Percentiles rank a stretch among this genome's conserved stretches.
Evolutionary conservation across 2,329 filamentous ascomycete genomes (phyloP).

Genomic region (Metarhizium robertsii): DNA sequence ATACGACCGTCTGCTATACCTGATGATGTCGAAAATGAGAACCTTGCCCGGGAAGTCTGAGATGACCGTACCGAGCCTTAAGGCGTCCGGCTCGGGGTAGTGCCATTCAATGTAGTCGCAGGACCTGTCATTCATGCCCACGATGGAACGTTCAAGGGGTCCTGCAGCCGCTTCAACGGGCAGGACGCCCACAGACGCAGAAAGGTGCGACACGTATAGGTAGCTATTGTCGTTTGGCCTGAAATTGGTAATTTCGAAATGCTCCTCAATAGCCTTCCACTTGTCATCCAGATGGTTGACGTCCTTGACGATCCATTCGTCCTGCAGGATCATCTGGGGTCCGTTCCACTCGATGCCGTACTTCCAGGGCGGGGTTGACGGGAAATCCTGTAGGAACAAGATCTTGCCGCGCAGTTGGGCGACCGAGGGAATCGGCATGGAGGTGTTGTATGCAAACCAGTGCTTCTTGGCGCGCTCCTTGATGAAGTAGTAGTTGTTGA

Average conservation of each 20-base stretch:
- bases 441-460: conserved; percentile 24
- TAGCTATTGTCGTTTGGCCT: conserved; percentile 22
- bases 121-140: conserved; percentile 41
- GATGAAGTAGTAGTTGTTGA: conserved; percentile 24
- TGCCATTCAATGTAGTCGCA: conserved; percentile 31
- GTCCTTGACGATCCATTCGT: conserved; percentile 35
- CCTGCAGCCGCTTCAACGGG: conserved; percentile 42
- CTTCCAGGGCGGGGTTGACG: not conserved
- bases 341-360: conserved; percentile 38
- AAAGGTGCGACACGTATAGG: conserved; percentile 37
- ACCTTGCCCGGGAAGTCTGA: conserved; percentile 35
- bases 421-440: conserved; percentile 30
- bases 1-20: no score
- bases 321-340: conserved; percentile 35
- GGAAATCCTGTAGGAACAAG: conserved; percentile 36
- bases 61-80: conserved; percentile 35
- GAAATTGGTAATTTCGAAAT: conserved; percentile 28
- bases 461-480: conserved; percentile 24
- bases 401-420: conserved; percentile 35
- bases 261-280: conserved; percentile 33
- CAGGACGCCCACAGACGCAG: conserved; percentile 36
- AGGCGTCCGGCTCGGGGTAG: conserved; percentile 14
- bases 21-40: not conserved
- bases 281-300: conserved; percentile 34
- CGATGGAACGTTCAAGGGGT: conserved; percentile 28